A percentile compares a stretch with the other conserved stretches of the same genome.
These are phyloP conservation scores for Trichoderma sp. DNA, from an alignment of 2,329 filamentous ascomycete genomes.

Conservation along the genomic window DNA sequence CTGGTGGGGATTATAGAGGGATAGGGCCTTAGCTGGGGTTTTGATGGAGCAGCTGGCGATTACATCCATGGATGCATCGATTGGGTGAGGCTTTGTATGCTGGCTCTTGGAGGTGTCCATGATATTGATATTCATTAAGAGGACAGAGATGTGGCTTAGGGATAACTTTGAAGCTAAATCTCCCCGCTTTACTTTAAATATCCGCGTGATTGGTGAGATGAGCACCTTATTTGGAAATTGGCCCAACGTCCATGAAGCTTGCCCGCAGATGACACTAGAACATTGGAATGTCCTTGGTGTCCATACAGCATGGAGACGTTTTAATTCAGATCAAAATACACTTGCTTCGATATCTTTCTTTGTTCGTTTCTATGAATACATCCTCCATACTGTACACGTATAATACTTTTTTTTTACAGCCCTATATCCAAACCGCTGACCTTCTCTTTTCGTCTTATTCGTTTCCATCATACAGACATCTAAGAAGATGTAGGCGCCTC, in stretches of 20 bases:
- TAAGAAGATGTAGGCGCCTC: background rate
- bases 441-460: background rate
- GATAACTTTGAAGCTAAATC: too few relatives aligned
- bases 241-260: background rate
- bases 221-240: background rate
- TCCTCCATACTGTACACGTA: constrained; percentile 4
- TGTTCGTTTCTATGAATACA: constrained; percentile 9
- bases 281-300: background rate
- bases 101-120: background rate
- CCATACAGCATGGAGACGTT: background rate
- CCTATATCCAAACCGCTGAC: constrained; percentile 2
- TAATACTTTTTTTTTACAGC: constrained; percentile 8
- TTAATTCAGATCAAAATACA: background rate
- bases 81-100: too few relatives aligned
- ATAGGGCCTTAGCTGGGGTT: background rate
- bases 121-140: background rate
- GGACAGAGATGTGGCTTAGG: too few relatives aligned
- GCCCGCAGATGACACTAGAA: background rate
- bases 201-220: too few relatives aligned
- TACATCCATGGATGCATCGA: background rate
- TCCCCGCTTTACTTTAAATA: too few relatives aligned
- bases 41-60: background rate
- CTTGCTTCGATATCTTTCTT: background rate
- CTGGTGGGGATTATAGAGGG: background rate
- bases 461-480: constrained; percentile 8